Evolutionary conservation across 148 eudicot genomes (phyloP).

Genomic region (Amaranthus palmeri): DNA sequence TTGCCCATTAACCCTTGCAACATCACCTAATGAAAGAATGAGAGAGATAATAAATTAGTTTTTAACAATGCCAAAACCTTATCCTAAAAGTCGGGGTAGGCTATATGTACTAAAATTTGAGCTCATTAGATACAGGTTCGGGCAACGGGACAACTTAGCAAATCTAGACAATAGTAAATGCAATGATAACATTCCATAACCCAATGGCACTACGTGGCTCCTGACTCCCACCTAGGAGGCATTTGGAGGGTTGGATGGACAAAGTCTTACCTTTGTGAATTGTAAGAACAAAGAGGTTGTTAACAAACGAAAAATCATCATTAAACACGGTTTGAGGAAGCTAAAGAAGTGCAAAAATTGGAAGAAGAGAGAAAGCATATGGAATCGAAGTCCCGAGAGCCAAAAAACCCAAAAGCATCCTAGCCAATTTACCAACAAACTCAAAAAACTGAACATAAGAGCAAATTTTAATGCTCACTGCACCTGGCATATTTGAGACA

Average conservation of each 20-base stretch:
- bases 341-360: neutral
- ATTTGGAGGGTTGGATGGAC: too few relatives aligned
- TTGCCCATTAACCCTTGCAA: slow-evolving; percentile 78
- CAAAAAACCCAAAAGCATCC: neutral
- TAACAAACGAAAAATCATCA: too few relatives aligned
- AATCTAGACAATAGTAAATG: neutral
- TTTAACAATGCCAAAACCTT: neutral
- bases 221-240: too few relatives aligned
- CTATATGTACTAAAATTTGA: too few relatives aligned
- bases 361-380: neutral
- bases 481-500: slow-evolving; percentile 85
- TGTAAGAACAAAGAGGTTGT: too few relatives aligned
- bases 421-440: neutral
- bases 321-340: too few relatives aligned
- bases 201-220: neutral
- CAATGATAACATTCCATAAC: neutral
- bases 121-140: too few relatives aligned
- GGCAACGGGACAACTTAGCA: too few relatives aligned
- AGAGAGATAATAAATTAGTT: slow-evolving; percentile 11
- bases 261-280: too few relatives aligned
- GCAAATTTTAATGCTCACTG: neutral
- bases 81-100: too few relatives aligned
- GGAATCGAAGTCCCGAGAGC: neutral
- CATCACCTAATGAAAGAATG: slow-evolving; percentile 48
- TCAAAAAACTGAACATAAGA: neutral